Conservation (phyloP, 169 alveolate genomes). For the Theileria sp. region DNA sequence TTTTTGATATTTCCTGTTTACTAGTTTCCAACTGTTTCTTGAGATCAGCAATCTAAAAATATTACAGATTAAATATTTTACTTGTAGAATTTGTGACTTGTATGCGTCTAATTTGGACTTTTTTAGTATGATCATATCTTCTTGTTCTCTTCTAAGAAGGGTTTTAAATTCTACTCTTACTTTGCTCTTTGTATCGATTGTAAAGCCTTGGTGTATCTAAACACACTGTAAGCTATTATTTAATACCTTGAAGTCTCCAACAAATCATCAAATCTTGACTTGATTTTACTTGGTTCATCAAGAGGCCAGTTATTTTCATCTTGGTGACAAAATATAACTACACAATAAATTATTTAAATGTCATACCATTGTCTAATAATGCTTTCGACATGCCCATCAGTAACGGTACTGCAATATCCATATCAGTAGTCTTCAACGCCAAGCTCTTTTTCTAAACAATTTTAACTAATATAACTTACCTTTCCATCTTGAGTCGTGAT, state of each 20-base stretch:
- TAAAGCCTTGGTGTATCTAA: slow-evolving; percentile 59
- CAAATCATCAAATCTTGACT: slow-evolving; percentile 94
- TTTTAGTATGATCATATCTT: slow-evolving; percentile 19
- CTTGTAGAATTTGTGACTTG: slow-evolving; percentile 42
- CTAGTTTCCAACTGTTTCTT: slow-evolving; percentile 58
- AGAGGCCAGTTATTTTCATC: slow-evolving; percentile 97
- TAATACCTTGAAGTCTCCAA: slow-evolving; percentile 89
- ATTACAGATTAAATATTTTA: not conserved
- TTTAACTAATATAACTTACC: slow-evolving; percentile 42
- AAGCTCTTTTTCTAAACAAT: slow-evolving; percentile 52
- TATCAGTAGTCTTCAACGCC: slow-evolving; percentile 83
- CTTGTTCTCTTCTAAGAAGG: slow-evolving; percentile 51
- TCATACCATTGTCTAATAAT: slow-evolving; percentile 86
- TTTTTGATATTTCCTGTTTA: slow-evolving; percentile 39
- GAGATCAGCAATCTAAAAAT: slow-evolving; percentile 65
- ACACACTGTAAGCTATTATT: not conserved
- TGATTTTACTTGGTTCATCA: slow-evolving; percentile 88
- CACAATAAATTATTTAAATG: slow-evolving; percentile 64
- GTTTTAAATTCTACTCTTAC: not conserved
- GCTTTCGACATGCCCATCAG: slow-evolving; percentile 92
- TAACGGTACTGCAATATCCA: slow-evolving; percentile 89
- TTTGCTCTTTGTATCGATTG: slow-evolving; percentile 43
- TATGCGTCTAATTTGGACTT: slow-evolving; percentile 17
- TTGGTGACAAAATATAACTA: slow-evolving; percentile 96
- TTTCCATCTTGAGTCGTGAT: slow-evolving; percentile 62